These are phyloP conservation scores for Trametes versicolor DNA, from an alignment of 1,284 basidiomycete genomes.

Conservation along the genomic window DNA sequence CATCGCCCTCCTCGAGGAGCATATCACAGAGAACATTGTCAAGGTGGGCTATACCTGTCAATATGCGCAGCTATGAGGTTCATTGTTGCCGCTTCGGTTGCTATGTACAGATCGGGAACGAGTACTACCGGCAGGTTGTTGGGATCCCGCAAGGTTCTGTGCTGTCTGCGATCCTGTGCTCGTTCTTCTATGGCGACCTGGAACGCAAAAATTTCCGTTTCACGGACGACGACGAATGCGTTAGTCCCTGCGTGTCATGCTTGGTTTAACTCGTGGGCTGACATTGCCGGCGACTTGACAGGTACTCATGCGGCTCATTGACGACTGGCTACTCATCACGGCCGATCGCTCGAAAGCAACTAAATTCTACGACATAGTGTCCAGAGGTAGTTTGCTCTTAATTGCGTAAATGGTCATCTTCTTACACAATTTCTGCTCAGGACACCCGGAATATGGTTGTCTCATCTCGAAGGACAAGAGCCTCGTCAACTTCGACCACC, in stretches of 20 bases:
- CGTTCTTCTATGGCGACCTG: constrained; percentile 93
- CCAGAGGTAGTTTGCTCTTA: constrained; percentile 59
- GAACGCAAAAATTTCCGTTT: constrained; percentile 75
- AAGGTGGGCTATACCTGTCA: constrained; percentile 60
- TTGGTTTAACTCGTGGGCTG: not conserved
- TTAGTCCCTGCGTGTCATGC: constrained; percentile 47
- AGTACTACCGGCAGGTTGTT: constrained; percentile 86
- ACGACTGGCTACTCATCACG: constrained; percentile 94
- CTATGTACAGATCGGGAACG: constrained; percentile 70
- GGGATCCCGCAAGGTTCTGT: constrained; percentile 98
- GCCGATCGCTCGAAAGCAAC: constrained; percentile 71
- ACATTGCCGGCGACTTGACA: constrained; percentile 43
- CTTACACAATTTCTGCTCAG: constrained; percentile 46
- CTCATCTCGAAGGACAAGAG: constrained; percentile 92
- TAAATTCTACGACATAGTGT: constrained; percentile 83
- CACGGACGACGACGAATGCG: constrained; percentile 67
- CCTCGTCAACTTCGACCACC: constrained; percentile 84
- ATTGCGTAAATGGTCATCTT: not conserved
- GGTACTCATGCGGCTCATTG: constrained; percentile 87
- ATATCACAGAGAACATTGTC: constrained; percentile 92
- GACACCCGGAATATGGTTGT: constrained; percentile 94
- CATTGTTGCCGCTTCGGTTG: not conserved
- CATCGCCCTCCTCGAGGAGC: constrained; percentile 83
- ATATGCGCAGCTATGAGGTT: no score
- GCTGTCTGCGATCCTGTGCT: constrained; percentile 89